phyloP scores from a whole-genome alignment of 2,329 filamentous ascomycete genomes.

The Dendrostoma leiphaemia region DNA sequence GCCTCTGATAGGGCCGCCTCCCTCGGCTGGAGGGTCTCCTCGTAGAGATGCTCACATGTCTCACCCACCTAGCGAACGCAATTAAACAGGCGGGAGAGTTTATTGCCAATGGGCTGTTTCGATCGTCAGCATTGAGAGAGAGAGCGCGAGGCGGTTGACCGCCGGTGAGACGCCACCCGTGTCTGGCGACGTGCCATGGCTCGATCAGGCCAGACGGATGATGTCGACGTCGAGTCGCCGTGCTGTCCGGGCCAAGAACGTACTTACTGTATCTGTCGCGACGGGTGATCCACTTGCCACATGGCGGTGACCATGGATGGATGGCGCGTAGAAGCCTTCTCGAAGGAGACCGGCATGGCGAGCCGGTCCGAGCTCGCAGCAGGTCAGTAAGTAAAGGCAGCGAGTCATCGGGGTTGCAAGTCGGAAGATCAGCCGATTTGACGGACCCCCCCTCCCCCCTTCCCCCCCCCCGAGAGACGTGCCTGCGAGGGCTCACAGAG shows the following conservation, averaged over 20 bases:
- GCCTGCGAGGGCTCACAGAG: no score
- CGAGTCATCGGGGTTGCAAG: no score
- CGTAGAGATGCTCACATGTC: neutral
- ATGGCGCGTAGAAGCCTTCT: neutral
- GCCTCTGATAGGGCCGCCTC: conserved; percentile 3
- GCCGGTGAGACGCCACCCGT: conserved; percentile 11
- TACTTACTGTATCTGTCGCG: no score
- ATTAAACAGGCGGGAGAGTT: neutral
- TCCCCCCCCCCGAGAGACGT: no score
- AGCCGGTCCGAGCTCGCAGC: no score
- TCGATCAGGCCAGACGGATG: conserved; percentile 4
- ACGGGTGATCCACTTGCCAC: conserved; percentile 16
- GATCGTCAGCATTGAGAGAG: neutral
- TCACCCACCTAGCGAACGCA: conserved; percentile 3
- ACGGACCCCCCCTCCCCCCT: no score
- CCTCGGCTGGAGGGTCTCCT: neutral
- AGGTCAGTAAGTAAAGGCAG: no score
- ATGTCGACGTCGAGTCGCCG: conserved; percentile 8
- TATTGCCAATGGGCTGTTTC: neutral
- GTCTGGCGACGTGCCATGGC: conserved; percentile 11
- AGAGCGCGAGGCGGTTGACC: neutral
- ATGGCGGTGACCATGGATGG: conserved; percentile 13
- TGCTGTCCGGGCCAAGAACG: conserved; percentile 15
- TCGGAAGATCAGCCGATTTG: no score
- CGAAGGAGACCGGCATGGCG: neutral